These are phyloP conservation scores for Globisporangium cystogenes DNA, from an alignment of 352 stramenopile genomes.

Conservation along the genomic window DNA sequence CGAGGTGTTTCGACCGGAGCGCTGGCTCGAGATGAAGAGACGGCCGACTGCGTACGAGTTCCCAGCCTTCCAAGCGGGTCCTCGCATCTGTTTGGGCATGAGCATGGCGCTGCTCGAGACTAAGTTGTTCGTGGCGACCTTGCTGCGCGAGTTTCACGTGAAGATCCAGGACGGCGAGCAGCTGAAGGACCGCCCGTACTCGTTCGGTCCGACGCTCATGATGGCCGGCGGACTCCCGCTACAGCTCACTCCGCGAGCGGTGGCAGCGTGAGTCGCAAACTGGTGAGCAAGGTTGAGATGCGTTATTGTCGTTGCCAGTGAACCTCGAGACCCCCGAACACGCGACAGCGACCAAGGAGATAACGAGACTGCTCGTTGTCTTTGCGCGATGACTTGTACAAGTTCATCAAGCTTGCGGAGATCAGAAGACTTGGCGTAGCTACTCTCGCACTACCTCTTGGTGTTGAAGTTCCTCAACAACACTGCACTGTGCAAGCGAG, in stretches of 20 bases:
- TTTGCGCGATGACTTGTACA: too few relatives aligned
- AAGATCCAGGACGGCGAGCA: constrained; percentile 30
- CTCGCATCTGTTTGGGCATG: constrained; percentile 64
- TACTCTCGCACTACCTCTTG: too few relatives aligned
- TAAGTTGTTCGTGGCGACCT: constrained; percentile 47
- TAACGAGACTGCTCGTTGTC: too few relatives aligned
- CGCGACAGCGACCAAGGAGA: too few relatives aligned
- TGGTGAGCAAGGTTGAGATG: too few relatives aligned
- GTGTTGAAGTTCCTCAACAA: too few relatives aligned
- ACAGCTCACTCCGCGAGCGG: constrained; percentile 24
- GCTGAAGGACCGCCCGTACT: constrained; percentile 27
- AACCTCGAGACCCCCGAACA: too few relatives aligned
- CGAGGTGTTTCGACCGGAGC: constrained; percentile 51
- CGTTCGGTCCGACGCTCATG: constrained; percentile 40
- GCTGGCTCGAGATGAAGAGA: constrained; percentile 53
- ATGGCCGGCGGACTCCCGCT: constrained; percentile 42
- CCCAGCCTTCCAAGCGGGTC: constrained; percentile 61
- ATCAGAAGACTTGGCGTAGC: too few relatives aligned
- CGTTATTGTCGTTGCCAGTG: too few relatives aligned
- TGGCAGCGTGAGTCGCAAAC: not conserved
- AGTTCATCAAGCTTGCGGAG: too few relatives aligned
- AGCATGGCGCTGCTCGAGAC: constrained; percentile 61
- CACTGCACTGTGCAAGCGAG: too few relatives aligned
- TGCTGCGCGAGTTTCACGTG: constrained; percentile 36
- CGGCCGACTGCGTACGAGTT: constrained; percentile 65